Conservation (phyloP, 2,329 filamentous ascomycete species). For the Akanthomyces uredinophilus region DNA sequence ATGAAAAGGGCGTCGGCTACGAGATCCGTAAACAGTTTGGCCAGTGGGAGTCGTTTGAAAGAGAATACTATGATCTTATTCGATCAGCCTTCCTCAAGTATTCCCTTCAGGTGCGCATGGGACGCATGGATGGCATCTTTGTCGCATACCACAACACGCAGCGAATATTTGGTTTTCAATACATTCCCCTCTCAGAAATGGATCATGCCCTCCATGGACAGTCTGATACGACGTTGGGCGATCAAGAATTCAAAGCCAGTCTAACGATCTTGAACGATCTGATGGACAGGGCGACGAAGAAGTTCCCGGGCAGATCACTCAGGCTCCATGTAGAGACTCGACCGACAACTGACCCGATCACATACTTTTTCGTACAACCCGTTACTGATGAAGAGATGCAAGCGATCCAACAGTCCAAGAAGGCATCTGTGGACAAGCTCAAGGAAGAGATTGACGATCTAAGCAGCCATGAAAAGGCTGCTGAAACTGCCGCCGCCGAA, state of each 20-base stretch:
- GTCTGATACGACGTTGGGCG: conserved; percentile 59
- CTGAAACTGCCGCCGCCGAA: conserved; percentile 15
- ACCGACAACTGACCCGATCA: conserved; percentile 53
- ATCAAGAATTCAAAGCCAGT: conserved; percentile 81
- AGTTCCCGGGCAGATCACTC: conserved; percentile 71
- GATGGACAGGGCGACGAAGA: conserved; percentile 66
- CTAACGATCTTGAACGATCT: conserved; percentile 73
- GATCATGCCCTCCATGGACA: conserved; percentile 85
- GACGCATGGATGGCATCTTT: conserved; percentile 97
- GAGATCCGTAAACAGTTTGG: conserved; percentile 75
- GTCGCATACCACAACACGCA: conserved; percentile 93
- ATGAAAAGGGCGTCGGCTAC: conserved; percentile 74
- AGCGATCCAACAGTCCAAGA: conserved; percentile 64
- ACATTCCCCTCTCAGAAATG: conserved; percentile 81
- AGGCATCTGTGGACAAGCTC: conserved; percentile 61
- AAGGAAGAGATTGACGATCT: conserved; percentile 58
- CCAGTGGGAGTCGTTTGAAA: conserved; percentile 84
- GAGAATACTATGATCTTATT: conserved; percentile 97
- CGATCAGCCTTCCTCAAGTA: conserved; percentile 93
- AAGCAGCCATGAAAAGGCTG: conserved; percentile 27
- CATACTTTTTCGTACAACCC: conserved; percentile 89
- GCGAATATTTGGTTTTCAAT: conserved; percentile 97
- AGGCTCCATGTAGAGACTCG: conserved; percentile 80
- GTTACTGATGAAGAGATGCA: conserved; percentile 68
- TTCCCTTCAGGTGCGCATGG: conserved; percentile 92